A percentile compares a stretch with the other conserved stretches of the same genome.
phyloP scores from a whole-genome alignment of 306 rosid species.

The Geum urbanum region DNA sequence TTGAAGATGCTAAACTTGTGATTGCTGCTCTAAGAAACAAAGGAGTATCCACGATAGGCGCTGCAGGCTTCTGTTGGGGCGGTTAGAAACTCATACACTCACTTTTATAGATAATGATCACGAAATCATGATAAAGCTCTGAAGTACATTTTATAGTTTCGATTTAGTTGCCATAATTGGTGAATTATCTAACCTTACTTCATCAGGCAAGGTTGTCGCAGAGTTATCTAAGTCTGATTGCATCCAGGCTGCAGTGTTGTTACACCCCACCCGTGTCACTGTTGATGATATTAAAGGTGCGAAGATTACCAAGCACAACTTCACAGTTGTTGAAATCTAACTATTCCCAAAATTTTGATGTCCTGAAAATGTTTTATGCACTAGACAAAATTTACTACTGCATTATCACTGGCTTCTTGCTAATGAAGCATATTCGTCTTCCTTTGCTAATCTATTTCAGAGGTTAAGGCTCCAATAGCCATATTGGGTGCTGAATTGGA shows the following conservation, averaged over 20 bases:
- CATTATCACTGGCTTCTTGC: neutral
- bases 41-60: conserved; percentile 59
- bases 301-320: conserved; percentile 7
- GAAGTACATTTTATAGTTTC: neutral
- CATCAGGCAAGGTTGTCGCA: conserved; percentile 65
- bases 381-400: neutral
- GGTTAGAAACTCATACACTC: conserved; percentile 40
- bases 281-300: conserved; percentile 65
- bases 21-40: conserved; percentile 51
- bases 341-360: neutral
- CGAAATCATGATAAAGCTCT: neutral
- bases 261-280: conserved; percentile 63
- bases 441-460: conserved; percentile 27
- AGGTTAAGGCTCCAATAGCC: conserved; percentile 43
- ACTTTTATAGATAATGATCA: neutral
- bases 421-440: neutral
- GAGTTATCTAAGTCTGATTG: conserved; percentile 41
- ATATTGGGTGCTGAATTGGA: conserved; percentile 65
- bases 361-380: neutral
- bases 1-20: conserved; percentile 47
- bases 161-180: neutral
- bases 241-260: conserved; percentile 54
- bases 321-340: neutral
- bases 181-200: neutral
- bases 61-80: conserved; percentile 76